A percentile compares a stretch with the other conserved stretches of the same genome.
These are phyloP conservation scores for Pisolithus sp. DNA, from an alignment of 768 basidiomycete species.

Conservation along the genomic window DNA sequence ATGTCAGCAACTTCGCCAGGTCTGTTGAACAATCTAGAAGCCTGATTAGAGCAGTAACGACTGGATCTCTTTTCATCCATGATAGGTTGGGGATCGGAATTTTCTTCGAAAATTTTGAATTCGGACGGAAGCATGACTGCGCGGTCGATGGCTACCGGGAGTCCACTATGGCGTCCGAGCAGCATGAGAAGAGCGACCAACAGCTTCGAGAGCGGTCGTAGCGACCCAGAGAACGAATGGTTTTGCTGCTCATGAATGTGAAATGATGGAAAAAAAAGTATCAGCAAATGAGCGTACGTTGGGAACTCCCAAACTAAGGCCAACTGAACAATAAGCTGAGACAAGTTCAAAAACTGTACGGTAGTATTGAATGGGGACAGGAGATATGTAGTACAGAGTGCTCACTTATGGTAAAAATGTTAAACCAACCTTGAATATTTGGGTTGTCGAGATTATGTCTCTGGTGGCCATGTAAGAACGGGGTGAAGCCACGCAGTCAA, in stretches of 20 bases:
- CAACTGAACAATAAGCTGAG: constrained; percentile 85
- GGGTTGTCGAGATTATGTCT: constrained; percentile 51
- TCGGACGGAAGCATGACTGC: constrained; percentile 78
- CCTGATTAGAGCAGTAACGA: not conserved
- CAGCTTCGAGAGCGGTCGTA: constrained; percentile 79
- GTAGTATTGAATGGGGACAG: not conserved
- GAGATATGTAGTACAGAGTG: constrained; percentile 4
- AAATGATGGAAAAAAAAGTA: not conserved
- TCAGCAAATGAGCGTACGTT: constrained; percentile 39
- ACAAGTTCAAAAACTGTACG: constrained; percentile 74
- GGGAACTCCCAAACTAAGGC: constrained; percentile 85
- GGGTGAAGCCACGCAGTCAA: not conserved
- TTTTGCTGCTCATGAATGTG: constrained; percentile 47
- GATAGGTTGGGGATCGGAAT: constrained; percentile 1
- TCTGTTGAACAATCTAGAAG: not conserved
- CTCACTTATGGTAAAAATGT: constrained; percentile 73
- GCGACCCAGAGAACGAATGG: constrained; percentile 75
- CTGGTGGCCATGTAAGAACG: constrained; percentile 30
- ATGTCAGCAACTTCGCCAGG: not conserved
- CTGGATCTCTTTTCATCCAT: constrained; percentile 7
- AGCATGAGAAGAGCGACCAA: constrained; percentile 87
- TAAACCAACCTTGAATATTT: constrained; percentile 63
- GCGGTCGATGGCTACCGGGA: constrained; percentile 84
- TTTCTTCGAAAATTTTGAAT: constrained; percentile 31
- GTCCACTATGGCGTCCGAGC: constrained; percentile 84